Conservation (phyloP, 768 basidiomycete species). For the Lentinula aciculospora region DNA sequence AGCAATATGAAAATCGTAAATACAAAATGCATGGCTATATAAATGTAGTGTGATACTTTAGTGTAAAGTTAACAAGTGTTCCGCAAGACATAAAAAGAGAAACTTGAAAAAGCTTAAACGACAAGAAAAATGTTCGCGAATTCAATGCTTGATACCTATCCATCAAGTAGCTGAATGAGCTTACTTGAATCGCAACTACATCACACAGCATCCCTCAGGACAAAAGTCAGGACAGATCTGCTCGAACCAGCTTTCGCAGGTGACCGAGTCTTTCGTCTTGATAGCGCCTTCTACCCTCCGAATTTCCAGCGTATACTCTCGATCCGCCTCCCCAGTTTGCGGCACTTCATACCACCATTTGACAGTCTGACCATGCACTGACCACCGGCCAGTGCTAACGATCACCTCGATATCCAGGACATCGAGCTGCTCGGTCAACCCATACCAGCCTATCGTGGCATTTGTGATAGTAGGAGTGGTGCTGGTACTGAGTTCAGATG, state of each 20-base stretch:
- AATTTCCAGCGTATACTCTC: conserved; percentile 33
- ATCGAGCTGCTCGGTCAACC: conserved; percentile 14
- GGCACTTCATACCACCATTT: conserved; percentile 53
- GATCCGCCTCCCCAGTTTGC: conserved; percentile 19
- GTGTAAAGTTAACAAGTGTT: background rate
- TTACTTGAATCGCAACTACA: too few relatives aligned
- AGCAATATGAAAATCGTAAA: too few relatives aligned
- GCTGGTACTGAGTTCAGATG: background rate
- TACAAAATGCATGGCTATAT: background rate
- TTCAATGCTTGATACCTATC: too few relatives aligned
- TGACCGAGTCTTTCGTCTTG: conserved; percentile 10
- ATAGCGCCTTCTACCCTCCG: conserved; percentile 25
- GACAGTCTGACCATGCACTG: conserved; percentile 41
- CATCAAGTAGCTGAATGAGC: too few relatives aligned
- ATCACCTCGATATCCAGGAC: conserved; percentile 40
- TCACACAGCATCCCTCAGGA: background rate
- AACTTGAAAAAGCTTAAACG: background rate
- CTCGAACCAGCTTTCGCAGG: conserved; percentile 11
- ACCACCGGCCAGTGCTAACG: conserved; percentile 37
- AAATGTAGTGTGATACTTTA: background rate
- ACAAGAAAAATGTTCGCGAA: too few relatives aligned
- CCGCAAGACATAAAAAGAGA: background rate
- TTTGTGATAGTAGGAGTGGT: conserved; percentile 8
- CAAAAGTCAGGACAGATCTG: conserved; percentile 14
- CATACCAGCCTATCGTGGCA: conserved; percentile 13